Conservation (phyloP, 1,284 basidiomycete species). For the Hemileia vastatrix region DNA sequence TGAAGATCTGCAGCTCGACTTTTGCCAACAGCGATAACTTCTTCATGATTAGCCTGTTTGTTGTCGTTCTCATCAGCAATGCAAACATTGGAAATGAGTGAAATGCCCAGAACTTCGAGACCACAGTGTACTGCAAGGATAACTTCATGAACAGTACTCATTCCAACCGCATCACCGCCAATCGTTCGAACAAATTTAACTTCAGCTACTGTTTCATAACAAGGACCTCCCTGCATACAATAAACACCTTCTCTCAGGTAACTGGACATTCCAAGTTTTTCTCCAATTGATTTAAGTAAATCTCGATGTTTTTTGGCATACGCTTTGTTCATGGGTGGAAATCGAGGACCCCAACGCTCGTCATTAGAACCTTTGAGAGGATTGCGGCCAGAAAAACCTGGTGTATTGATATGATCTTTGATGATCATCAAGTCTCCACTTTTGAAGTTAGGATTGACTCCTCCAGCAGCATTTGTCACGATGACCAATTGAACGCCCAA, state of each 20-base stretch:
- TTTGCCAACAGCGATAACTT: slow-evolving; percentile 32
- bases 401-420: slow-evolving; percentile 38
- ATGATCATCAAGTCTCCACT: slow-evolving; percentile 35
- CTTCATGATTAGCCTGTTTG: slow-evolving; percentile 34
- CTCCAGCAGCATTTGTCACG: slow-evolving; percentile 37
- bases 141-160: slow-evolving; percentile 37
- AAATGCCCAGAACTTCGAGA: slow-evolving; percentile 31
- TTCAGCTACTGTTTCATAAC: slow-evolving; percentile 31
- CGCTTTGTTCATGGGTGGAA: slow-evolving; percentile 34
- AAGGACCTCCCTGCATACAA: slow-evolving; percentile 32
- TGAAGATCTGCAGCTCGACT: slow-evolving; percentile 29
- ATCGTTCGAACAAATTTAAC: not conserved
- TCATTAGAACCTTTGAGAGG: slow-evolving; percentile 32
- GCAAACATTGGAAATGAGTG: slow-evolving; percentile 37
- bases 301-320: no score
- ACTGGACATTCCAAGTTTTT: no score
- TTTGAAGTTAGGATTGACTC: slow-evolving; percentile 25
- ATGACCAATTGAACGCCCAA: slow-evolving; percentile 30
- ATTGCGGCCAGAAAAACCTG: no score
- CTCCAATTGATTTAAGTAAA: no score
- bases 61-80: slow-evolving; percentile 23
- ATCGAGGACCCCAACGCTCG: slow-evolving; percentile 28
- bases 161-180: slow-evolving; percentile 9
- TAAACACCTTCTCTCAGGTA: no score
- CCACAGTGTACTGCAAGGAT: slow-evolving; percentile 33